Evolutionary conservation across 176 grass and related monocot species (phyloP), one percentile per base, ranked within the genome.

Genomic region (Tuctoria greenei): DNA sequence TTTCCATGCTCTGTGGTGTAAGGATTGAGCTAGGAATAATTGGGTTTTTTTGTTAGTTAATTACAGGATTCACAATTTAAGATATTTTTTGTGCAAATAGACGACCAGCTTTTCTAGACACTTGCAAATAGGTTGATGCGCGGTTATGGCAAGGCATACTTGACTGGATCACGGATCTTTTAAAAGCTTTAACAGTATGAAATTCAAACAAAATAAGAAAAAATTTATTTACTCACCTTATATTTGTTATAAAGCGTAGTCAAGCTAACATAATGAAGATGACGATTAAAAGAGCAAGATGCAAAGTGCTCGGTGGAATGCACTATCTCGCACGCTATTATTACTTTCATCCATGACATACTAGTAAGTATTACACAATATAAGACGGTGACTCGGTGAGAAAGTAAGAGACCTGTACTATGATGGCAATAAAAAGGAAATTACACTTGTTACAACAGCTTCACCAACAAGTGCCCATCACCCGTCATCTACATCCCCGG

Each of bases 361-460:
- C 45, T 45, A 60, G 34, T 34, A 83, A 63, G 34, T 34, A 83
- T 55, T 78, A 79, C 64, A 70, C 37, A 84, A 31, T 64, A 73
- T 54, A 55, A 36, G 20, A 62, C 36, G 47, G 40, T 56, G 56
- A 54, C 62, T 74, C 60, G 15, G 40, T 34, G 72, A 76, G 55
- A 62, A 8, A 46, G 40, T 34, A 65, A 76, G 55, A 62, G 12
- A 46, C 56, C 57, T 79, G 54, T 74, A 64, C 67, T 83, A 74
- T 57, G 46, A 84, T 75, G 69, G 55, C 47, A 84, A 63, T 16
- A 62, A 45, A 45, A 56, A 75, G 56, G 64, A 88, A 54, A 82
- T 46, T 84, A 84, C 81, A 80, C 64, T 69, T 64, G 63, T 83
- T 88, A 88, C 86, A 84, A 79, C 81, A 84, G 78, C 79, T 88